Conservation (phyloP, 768 basidiomycete genomes). For the Leccinellum rugosiceps region DNA sequence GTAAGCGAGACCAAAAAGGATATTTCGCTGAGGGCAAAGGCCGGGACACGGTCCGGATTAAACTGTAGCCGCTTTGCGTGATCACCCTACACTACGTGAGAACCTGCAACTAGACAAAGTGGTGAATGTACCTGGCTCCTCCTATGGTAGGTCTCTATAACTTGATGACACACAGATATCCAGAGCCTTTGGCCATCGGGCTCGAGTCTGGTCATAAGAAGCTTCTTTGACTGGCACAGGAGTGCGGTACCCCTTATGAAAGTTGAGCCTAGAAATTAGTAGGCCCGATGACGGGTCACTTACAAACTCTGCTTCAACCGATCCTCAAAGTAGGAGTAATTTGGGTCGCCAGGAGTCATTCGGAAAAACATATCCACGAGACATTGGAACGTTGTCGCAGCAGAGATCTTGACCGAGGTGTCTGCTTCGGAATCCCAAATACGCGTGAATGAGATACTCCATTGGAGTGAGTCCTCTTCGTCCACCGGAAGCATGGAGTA, state of each 20-base stretch:
- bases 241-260: conserved; percentile 20
- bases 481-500: conserved; percentile 52
- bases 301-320: conserved; percentile 52
- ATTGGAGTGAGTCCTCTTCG: conserved; percentile 40
- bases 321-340: conserved; percentile 34
- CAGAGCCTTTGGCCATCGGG: conserved; percentile 64
- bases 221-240: conserved; percentile 51
- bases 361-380: conserved; percentile 44
- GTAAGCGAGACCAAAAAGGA: conserved; percentile 69
- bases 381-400: conserved; percentile 47
- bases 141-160: conserved; percentile 53
- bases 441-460: conserved; percentile 46
- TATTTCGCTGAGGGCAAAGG: conserved; percentile 69
- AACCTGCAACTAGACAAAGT: neutral
- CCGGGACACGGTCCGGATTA: conserved; percentile 51
- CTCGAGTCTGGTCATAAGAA: conserved; percentile 59
- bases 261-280: neutral
- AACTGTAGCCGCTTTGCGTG: conserved; percentile 50
- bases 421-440: conserved; percentile 66
- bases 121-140: conserved; percentile 42
- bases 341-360: conserved; percentile 38
- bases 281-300: conserved; percentile 17
- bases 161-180: conserved; percentile 59
- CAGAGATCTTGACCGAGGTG: conserved; percentile 60
- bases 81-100: conserved; percentile 32